phyloP scores from a whole-genome alignment of 108 stramenopile genomes.

The Ochromonas danica region DNA sequence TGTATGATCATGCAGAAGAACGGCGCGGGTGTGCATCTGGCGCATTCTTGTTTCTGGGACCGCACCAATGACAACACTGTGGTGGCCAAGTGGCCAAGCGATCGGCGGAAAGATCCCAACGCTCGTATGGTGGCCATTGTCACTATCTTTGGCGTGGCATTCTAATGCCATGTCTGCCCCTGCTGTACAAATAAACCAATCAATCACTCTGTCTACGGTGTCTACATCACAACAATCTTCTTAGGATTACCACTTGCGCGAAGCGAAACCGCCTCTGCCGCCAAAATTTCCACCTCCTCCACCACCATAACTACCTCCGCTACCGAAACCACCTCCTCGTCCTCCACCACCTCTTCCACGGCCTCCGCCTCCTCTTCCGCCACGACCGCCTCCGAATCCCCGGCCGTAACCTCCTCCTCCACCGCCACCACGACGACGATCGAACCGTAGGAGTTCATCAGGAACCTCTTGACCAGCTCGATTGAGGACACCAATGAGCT shows the following conservation, averaged over 20 bases:
- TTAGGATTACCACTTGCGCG: no score
- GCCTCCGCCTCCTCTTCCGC: conserved; percentile 20
- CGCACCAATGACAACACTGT: conserved; percentile 51
- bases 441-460: neutral
- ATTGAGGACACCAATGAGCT: conserved; percentile 23
- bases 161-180: no score
- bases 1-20: conserved; percentile 56
- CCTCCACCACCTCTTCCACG: conserved; percentile 11
- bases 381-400: conserved; percentile 1
- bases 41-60: conserved; percentile 56
- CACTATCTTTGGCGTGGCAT: conserved; percentile 28
- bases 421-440: conserved; percentile 21
- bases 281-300: no score
- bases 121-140: conserved; percentile 2
- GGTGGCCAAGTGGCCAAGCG: conserved; percentile 40
- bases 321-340: conserved; percentile 12
- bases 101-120: conserved; percentile 34
- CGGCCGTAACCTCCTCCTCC: conserved; percentile 30
- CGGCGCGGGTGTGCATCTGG: conserved; percentile 52
- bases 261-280: no score
- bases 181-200: no score
- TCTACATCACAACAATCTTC: no score
- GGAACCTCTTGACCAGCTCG: conserved; percentile 32
- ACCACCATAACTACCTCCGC: conserved; percentile 26
- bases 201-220: no score